phyloP scores from a whole-genome alignment of 345 rosid genomes.

The Rhodomyrtus tomentosa region DNA sequence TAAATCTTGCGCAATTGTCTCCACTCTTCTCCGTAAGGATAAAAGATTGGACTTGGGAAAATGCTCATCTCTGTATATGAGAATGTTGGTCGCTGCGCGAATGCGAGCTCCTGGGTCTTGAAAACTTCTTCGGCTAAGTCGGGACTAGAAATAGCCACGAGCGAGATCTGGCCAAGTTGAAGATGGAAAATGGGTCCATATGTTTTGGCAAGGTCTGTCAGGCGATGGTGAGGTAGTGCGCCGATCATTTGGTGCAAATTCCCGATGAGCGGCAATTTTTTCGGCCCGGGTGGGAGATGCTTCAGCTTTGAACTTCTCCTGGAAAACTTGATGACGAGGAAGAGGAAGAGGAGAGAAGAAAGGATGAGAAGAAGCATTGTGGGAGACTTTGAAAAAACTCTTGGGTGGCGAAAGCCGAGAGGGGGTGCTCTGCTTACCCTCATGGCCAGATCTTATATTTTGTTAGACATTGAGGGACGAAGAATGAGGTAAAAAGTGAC shows the following conservation, averaged over 20 bases:
- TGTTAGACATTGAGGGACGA: too few relatives aligned
- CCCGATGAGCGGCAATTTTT: not conserved
- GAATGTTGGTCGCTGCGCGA: not conserved
- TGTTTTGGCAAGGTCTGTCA: too few relatives aligned
- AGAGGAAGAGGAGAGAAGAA: too few relatives aligned
- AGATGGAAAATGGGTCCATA: not conserved
- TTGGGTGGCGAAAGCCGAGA: too few relatives aligned
- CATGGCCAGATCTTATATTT: too few relatives aligned
- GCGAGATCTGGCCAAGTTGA: not conserved
- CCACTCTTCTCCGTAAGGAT: constrained; percentile 17
- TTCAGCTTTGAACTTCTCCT: too few relatives aligned
- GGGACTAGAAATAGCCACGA: not conserved
- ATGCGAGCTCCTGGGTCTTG: not conserved
- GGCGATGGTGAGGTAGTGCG: not conserved
- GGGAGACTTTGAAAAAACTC: too few relatives aligned
- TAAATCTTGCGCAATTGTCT: constrained; percentile 8
- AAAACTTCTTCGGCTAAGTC: constrained; percentile 1
- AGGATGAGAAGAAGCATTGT: too few relatives aligned
- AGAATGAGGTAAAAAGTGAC: too few relatives aligned
- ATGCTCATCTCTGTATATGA: not conserved
- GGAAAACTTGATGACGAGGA: too few relatives aligned
- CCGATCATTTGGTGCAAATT: constrained; percentile 1
- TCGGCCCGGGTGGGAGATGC: not conserved
- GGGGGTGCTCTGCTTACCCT: too few relatives aligned
- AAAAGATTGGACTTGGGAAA: not conserved